These are phyloP conservation scores for Dactylellina sp. DNA, from an alignment of 2,329 filamentous ascomycete species.

Conservation along the genomic window DNA sequence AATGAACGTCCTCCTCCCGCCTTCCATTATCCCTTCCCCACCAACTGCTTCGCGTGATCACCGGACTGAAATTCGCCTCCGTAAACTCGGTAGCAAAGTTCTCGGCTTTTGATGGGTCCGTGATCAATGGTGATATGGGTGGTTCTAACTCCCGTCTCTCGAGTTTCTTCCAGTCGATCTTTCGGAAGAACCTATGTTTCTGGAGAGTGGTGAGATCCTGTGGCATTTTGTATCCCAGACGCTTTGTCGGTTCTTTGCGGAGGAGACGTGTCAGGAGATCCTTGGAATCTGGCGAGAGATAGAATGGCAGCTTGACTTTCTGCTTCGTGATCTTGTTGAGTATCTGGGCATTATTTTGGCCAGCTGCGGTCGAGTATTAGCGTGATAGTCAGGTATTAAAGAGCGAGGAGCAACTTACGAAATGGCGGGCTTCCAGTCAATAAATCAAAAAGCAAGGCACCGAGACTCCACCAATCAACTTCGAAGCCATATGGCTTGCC, in stretches of 20 bases:
- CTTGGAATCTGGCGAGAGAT: conserved; percentile 89
- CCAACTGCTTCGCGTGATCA: conserved; percentile 66
- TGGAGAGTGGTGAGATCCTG: conserved; percentile 88
- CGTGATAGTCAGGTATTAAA: background rate
- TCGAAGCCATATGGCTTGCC: conserved; percentile 89
- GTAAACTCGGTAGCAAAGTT: conserved; percentile 97
- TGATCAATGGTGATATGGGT: conserved; percentile 92
- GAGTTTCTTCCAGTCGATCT: conserved; percentile 92
- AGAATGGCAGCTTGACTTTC: conserved; percentile 90
- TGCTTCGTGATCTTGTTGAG: conserved; percentile 95
- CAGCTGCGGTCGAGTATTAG: conserved; percentile 66
- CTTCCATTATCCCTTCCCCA: conserved; percentile 66
- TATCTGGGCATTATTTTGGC: conserved; percentile 91
- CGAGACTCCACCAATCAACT: conserved; percentile 99
- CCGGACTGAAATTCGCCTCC: conserved; percentile 80
- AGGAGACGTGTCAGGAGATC: conserved; percentile 90
- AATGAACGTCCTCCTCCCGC: conserved; percentile 64
- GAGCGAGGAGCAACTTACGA: conserved; percentile 64
- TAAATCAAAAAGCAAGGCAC: conserved; percentile 89
- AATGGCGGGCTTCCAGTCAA: conserved; percentile 91
- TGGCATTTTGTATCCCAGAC: conserved; percentile 86
- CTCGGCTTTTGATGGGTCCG: conserved; percentile 93
- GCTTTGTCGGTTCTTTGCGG: conserved; percentile 90
- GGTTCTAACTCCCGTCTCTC: conserved; percentile 84
- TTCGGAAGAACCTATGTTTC: conserved; percentile 94